Conservation (phyloP, 2,329 filamentous ascomycete genomes). For the Fusarium sambucinum region DNA sequence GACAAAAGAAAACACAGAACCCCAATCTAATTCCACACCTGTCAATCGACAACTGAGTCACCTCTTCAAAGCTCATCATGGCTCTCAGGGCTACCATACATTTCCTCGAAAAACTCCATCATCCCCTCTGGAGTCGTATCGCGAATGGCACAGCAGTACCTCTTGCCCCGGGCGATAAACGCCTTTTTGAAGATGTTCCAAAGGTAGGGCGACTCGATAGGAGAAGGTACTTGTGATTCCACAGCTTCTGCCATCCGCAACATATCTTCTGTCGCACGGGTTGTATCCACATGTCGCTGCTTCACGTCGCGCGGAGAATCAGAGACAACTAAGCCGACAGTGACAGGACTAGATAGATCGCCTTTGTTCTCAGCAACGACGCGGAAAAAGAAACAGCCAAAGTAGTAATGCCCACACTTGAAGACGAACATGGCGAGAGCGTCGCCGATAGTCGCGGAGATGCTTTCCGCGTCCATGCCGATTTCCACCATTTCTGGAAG, state of each 20-base stretch:
- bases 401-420: not conserved
- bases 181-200: not conserved
- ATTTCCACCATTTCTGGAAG: too few species aligned
- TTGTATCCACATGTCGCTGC: not conserved
- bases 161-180: not conserved
- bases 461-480: not conserved
- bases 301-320: too few species aligned
- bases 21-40: too few species aligned
- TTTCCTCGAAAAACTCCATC: not conserved
- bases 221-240: not conserved
- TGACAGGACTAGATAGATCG: not conserved
- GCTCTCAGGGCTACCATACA: too few species aligned
- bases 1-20: too few species aligned
- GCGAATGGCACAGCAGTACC: fast-evolving
- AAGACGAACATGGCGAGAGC: not conserved
- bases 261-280: too few species aligned
- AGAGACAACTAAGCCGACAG: not conserved
- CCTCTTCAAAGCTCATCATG: too few species aligned
- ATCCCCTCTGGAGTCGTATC: fast-evolving
- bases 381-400: not conserved
- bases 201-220: not conserved
- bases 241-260: too few species aligned
- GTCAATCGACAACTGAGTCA: too few species aligned
- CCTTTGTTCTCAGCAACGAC: too few species aligned
- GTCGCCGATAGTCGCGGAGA: not conserved